Conservation (phyloP, 176 grass and related monocot genomes). For the Zea mays region DNA sequence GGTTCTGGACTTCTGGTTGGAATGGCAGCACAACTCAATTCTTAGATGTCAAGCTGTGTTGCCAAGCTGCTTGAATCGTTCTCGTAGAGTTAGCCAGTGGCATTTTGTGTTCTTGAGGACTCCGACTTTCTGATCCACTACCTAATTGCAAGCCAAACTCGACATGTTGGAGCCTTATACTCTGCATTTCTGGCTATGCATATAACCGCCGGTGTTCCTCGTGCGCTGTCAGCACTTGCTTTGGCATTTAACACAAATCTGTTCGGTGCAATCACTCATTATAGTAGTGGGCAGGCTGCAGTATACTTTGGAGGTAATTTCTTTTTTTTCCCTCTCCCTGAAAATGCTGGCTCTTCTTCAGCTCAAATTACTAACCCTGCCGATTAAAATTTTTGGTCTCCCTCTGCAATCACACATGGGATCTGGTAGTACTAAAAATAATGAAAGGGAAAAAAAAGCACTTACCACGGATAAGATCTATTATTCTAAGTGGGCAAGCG, state of each 20-base stretch:
- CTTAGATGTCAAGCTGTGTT: conserved; percentile 82
- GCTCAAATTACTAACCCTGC: neutral
- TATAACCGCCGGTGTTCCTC: conserved; percentile 69
- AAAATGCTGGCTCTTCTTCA: conserved; percentile 1
- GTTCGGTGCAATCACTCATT: conserved; percentile 79
- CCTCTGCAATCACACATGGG: neutral
- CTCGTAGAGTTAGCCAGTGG: conserved; percentile 69
- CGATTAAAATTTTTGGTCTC: neutral
- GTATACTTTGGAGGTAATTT: conserved; percentile 95
- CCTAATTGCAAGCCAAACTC: conserved; percentile 86
- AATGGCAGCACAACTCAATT: conserved; percentile 75
- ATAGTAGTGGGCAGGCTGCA: conserved; percentile 82
- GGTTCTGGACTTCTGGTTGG: conserved; percentile 81
- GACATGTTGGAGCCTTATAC: conserved; percentile 81
- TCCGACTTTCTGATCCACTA: conserved; percentile 88
- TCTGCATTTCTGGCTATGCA: conserved; percentile 89
- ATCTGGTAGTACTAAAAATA: neutral
- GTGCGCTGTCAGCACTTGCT: conserved; percentile 62
- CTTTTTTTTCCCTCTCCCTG: neutral
- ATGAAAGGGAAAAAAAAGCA: neutral
- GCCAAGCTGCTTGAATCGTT: conserved; percentile 66
- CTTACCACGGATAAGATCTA: neutral
- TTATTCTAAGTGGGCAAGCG: neutral
- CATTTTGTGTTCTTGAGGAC: conserved; percentile 70
- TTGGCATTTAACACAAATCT: conserved; percentile 83